Base-by-base conservation (phyloP, 345 rosid genomes). In the Luvunga scandens region DNA sequence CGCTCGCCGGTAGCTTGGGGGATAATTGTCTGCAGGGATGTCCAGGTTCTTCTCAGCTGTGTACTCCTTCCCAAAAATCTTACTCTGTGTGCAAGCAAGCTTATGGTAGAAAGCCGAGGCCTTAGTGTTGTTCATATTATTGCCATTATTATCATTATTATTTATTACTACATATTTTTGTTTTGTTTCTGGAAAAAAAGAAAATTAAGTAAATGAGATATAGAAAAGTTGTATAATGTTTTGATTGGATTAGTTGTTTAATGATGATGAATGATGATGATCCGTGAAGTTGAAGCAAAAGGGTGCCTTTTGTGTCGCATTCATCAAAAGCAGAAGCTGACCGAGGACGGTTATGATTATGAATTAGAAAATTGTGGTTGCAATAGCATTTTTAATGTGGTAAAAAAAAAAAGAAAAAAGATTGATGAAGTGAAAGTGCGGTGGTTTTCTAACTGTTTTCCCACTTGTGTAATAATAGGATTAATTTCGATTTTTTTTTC, bases 11-110 rank as follows among this genome's bases (percentile, higher is more conserved):
- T 25, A 95, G 98, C 82, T 78, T 95, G 76, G 99, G 95, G 77
- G 86, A 93, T 89, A 95, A 95, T 82, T 95, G 99, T 79, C 88
- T 93, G 57, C 81, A 77, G 78, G 89, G 73, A 62, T 95, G 99
- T 81, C 97, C 99, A 60, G 88, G 85, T n/a, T 84, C 90, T 56
- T 89, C 91, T 30, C 87, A 84, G 89, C 89, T 95, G 75, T 95
- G 99, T 72, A 77, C 78, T 50, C 94, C 96, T 28, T 87, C 93
- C 33, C 99, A 95, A 84, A 95, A 95, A 79, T 84, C 99, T 19
- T 77, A 66, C 45, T 80, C 89, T 13, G 75, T 91, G 10, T 95
- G 99, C 75, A 91, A 84, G 79, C 96, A 80, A 81, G 99, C 92
- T 80, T 92, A 91, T 66, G 93, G 99, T 62, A 89, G 94, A 75